Evolutionary conservation across 306 rosid species (phyloP).

Genomic region (Quercus engelmannii): DNA sequence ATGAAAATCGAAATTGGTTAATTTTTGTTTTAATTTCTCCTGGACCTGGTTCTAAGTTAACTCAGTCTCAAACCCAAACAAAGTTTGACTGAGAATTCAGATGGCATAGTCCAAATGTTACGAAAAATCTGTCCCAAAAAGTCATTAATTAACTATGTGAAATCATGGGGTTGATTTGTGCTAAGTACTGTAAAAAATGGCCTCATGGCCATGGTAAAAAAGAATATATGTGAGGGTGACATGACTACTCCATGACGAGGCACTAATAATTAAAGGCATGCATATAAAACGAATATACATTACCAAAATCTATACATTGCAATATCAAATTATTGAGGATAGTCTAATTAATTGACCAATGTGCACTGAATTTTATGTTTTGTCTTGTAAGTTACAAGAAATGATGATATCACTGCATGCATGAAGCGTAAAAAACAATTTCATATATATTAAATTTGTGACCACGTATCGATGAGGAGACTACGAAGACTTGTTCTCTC

Average conservation of each 20-base stretch:
- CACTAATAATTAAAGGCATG: neutral
- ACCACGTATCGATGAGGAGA: conserved; percentile 20
- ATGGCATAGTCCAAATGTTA: conserved; percentile 14
- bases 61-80: neutral
- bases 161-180: conserved; percentile 26
- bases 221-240: conserved; percentile 35
- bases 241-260: conserved; percentile 20
- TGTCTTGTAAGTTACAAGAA: neutral
- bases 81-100: neutral
- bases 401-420: neutral
- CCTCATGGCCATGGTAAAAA: conserved; percentile 23
- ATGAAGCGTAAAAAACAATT: conserved; percentile 29
- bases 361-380: neutral
- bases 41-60: neutral
- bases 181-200: conserved; percentile 28
- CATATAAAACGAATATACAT: neutral
- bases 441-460: neutral
- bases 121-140: conserved; percentile 19
- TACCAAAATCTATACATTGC: neutral
- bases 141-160: conserved; percentile 9
- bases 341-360: neutral
- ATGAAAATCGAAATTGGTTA: neutral
- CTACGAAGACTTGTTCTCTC: neutral
- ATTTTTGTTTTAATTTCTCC: neutral
- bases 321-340: neutral